Evolutionary conservation across 805 yeast species (phyloP).

Genomic region (Teunomyces barrocoloradensis): DNA sequence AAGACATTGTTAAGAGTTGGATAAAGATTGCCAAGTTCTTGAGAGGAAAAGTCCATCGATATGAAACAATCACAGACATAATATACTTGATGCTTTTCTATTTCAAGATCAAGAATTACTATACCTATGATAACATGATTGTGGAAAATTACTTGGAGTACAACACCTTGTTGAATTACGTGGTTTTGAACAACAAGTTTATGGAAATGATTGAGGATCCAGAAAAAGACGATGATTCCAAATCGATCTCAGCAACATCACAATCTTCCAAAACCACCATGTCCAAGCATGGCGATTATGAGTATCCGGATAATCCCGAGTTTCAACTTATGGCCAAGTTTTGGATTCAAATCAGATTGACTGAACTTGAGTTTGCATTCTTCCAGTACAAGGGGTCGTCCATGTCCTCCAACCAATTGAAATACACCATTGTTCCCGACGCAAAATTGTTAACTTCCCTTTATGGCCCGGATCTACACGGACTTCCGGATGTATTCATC

Average conservation of each 20-base stretch:
- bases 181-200: slow-evolving; percentile 17
- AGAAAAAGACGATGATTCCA: slow-evolving; percentile 7
- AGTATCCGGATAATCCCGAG: slow-evolving; percentile 11
- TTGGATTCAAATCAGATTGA: slow-evolving; percentile 28
- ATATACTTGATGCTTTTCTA: slow-evolving; percentile 26
- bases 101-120: slow-evolving; percentile 20
- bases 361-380: slow-evolving; percentile 25
- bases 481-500: slow-evolving; percentile 6
- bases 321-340: slow-evolving; percentile 17
- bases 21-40: slow-evolving; percentile 15
- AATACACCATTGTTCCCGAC: slow-evolving; percentile 25
- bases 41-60: slow-evolving; percentile 13
- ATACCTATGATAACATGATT: slow-evolving; percentile 15
- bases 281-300: not conserved
- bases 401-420: slow-evolving; percentile 21
- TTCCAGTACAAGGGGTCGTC: slow-evolving; percentile 28
- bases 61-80: slow-evolving; percentile 22
- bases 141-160: slow-evolving; percentile 28
- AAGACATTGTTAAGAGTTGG: slow-evolving; percentile 16
- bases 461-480: slow-evolving; percentile 13
- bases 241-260: not conserved
- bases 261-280: not conserved
- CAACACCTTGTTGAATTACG: slow-evolving; percentile 20
- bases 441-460: slow-evolving; percentile 14
- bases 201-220: slow-evolving; percentile 17